A percentile compares a stretch with the other conserved stretches of the same genome.
Conservation (phyloP, 352 stramenopile genomes). For the Phytopythium aichiense region DNA sequence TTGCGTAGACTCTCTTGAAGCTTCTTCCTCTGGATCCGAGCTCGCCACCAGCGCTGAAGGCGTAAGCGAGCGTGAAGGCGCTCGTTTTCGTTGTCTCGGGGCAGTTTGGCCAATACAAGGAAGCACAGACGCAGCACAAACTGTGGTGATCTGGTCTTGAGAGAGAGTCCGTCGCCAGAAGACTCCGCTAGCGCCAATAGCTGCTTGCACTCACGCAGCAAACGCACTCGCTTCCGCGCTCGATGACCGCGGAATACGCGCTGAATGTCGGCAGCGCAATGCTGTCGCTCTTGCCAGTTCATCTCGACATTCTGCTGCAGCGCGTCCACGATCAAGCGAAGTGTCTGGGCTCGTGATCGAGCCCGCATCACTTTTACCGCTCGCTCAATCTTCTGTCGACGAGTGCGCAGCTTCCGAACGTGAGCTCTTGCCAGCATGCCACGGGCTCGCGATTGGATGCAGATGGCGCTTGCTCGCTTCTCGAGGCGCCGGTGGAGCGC, state of each 20-base stretch:
- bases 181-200: constrained; percentile 27
- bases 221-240: constrained; percentile 28
- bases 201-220: constrained; percentile 30
- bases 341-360: constrained; percentile 29
- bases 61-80: constrained; percentile 10
- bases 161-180: constrained; percentile 9
- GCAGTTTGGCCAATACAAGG: constrained; percentile 33
- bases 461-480: constrained; percentile 39
- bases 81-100: constrained; percentile 26
- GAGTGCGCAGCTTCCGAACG: constrained; percentile 31
- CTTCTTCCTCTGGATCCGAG: neutral
- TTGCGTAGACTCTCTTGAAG: constrained; percentile 9
- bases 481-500: constrained; percentile 41
- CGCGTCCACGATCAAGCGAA: constrained; percentile 26
- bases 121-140: constrained; percentile 57
- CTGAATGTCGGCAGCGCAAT: constrained; percentile 29
- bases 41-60: constrained; percentile 44
- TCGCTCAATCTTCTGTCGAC: constrained; percentile 29
- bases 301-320: constrained; percentile 31
- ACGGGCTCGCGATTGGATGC: constrained; percentile 44
- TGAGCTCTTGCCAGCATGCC: constrained; percentile 35
- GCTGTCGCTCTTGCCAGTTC: constrained; percentile 18
- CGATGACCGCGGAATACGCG: constrained; percentile 41
- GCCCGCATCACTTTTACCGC: constrained; percentile 24
- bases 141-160: constrained; percentile 28